Base-by-base conservation (phyloP, 106 monocot genomes). In the Alisma plantagoaquatica region DNA sequence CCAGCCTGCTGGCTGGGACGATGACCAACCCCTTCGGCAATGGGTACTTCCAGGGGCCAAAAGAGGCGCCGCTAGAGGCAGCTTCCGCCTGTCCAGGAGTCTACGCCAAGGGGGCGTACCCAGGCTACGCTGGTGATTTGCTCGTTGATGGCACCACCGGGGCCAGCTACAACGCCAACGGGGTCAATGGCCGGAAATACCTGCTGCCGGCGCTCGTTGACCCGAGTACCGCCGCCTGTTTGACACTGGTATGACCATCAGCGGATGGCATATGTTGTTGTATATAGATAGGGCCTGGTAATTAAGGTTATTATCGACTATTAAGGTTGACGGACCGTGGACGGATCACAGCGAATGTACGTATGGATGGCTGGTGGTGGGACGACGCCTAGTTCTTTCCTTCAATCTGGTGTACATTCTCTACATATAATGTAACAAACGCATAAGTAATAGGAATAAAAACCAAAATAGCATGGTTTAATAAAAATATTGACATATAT, bases 21-120 rank as follows among this genome's bases (percentile, higher is more conserved):
- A 72, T 73, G 2, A 88, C 82, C 23, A 88, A 89, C 49, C 88
- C 88, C 47, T 89, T 89, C 51, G 67, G 74, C 1, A 51, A 68
- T 23, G 80, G 86, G 9, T 86, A 62, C 74, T 86, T 56, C 46
- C 80, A 80, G 76, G 86, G 86, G 11, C 51, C 80, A 0, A 52
- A 48, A 26, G 76, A 75, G 47, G 83, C 83, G 31, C 89, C 89
- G 53, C 49, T 86, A 17, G 86, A 86, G 73, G 85, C 76, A 3
- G 75, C 76, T 2, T 68, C 85, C 30, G 85, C 85, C 10, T 85
- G 85, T 63, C 52, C 80, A 2, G 86, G 86, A 7, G 59, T 74
- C 45, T 86, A 79, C 52, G 86, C 52, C 5, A 81, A 73, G 56
- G 73, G 73, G 10, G 86, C 86, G 22, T 86, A 86, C 53, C 86